These are phyloP conservation scores for Mesembryanthemum crystallinum DNA, from an alignment of 148 eudicot species.

Conservation along the genomic window DNA sequence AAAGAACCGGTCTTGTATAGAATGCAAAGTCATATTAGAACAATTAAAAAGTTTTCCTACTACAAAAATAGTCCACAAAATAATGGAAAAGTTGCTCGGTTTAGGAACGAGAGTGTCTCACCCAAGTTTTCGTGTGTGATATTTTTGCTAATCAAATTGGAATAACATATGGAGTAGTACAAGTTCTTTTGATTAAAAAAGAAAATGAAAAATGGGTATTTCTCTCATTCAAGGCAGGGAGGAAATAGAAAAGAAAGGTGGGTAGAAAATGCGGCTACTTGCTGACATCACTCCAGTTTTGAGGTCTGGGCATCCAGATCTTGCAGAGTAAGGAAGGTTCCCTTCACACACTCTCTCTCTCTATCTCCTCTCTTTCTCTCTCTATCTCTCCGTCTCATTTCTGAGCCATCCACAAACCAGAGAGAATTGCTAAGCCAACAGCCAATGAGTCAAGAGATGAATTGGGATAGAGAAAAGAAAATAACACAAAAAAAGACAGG, in stretches of 20 bases:
- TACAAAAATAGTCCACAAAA: too few species aligned
- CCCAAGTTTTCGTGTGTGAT: too few species aligned
- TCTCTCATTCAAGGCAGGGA: not conserved
- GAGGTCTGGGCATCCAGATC: slow-evolving; percentile 31
- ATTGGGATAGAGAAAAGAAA: slow-evolving; percentile 6
- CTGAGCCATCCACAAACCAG: not conserved
- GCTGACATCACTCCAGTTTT: slow-evolving; percentile 28
- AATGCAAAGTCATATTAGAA: too few species aligned
- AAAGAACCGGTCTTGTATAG: too few species aligned
- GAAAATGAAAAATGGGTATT: too few species aligned
- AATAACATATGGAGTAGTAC: too few species aligned
- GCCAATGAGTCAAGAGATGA: slow-evolving; percentile 26
- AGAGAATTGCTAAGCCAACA: slow-evolving; percentile 6
- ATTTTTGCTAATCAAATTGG: too few species aligned
- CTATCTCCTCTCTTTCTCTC: slow-evolving; percentile 1
- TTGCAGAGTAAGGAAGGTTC: slow-evolving; percentile 29
- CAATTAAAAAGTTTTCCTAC: too few species aligned
- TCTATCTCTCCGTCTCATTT: slow-evolving; percentile 2
- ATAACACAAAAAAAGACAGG: not conserved
- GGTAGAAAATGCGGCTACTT: slow-evolving; percentile 14
- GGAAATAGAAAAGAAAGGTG: not conserved
- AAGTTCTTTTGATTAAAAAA: too few species aligned
- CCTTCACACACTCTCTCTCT: slow-evolving; percentile 11
- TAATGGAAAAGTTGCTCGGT: too few species aligned
- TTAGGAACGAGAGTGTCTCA: too few species aligned